Percentiles rank a stretch among this genome's conserved stretches.
Conservation (phyloP, 2,329 filamentous ascomycete species). For the Stagonosporopsis cucurbitacearum region DNA sequence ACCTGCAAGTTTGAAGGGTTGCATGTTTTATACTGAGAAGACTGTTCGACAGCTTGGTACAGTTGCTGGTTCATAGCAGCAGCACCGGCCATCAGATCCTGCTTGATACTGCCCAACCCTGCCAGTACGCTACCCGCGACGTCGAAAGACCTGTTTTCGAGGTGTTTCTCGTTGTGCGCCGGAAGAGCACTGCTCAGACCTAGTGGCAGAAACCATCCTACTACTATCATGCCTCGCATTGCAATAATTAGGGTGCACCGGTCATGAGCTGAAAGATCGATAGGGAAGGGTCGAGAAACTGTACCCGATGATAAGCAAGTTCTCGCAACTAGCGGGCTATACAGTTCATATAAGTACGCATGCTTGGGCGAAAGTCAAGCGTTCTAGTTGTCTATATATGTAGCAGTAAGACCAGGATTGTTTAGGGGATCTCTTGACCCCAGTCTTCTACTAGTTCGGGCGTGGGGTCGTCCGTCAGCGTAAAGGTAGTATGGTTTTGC, state of each 20-base stretch:
- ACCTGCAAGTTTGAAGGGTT: constrained; percentile 49
- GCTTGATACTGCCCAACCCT: constrained; percentile 10
- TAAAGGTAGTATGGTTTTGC: too few relatives aligned
- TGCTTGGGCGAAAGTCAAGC: not conserved
- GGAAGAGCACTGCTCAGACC: constrained; percentile 1
- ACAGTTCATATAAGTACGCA: too few relatives aligned
- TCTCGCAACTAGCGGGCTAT: not conserved
- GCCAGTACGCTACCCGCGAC: constrained; percentile 2
- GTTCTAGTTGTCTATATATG: too few relatives aligned
- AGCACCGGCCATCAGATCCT: constrained; percentile 33
- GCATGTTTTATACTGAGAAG: constrained; percentile 39
- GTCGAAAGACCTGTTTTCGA: constrained; percentile 7
- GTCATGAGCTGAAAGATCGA: not conserved
- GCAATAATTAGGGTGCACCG: not conserved
- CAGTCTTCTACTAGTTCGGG: too few relatives aligned
- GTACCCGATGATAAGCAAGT: too few relatives aligned
- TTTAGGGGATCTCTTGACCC: too few relatives aligned
- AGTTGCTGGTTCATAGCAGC: constrained; percentile 37
- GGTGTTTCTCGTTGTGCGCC: not conserved
- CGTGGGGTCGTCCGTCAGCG: not conserved
- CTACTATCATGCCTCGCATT: not conserved
- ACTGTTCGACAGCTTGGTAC: constrained; percentile 31
- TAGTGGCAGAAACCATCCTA: constrained; percentile 5
- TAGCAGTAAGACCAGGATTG: too few relatives aligned
- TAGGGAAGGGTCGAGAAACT: not conserved